phyloP scores from a whole-genome alignment of 176 grass and related monocot genomes.

The Stipa capillata region DNA sequence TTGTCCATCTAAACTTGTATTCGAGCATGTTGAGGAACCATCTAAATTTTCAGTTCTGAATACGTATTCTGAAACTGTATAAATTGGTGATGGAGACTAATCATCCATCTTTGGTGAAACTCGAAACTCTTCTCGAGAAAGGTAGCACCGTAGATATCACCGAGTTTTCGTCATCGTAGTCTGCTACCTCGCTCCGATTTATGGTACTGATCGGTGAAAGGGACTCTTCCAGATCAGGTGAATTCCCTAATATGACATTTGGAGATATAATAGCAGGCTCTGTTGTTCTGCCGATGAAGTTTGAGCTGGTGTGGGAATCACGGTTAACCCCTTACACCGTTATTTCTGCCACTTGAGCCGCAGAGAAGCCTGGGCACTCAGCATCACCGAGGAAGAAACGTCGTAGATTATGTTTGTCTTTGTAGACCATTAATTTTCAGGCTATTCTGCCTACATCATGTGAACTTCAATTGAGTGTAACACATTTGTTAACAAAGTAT shows the following conservation, averaged over 20 bases:
- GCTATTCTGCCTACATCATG: too few relatives aligned
- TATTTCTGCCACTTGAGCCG: neutral
- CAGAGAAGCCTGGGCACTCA: neutral
- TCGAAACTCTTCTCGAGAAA: neutral
- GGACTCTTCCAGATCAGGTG: neutral
- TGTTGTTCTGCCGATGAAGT: neutral
- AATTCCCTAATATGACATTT: neutral
- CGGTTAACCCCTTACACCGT: slow-evolving; percentile 10
- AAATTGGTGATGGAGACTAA: neutral
- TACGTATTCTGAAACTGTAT: neutral
- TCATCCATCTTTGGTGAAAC: neutral
- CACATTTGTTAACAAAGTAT: too few relatives aligned
- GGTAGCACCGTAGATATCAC: neutral
- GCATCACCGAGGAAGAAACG: neutral
- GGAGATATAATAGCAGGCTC: slow-evolving; percentile 7
- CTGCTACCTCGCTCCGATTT: neutral
- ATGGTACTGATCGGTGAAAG: neutral
- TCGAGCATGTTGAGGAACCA: neutral
- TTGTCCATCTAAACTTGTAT: neutral
- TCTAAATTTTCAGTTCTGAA: neutral
- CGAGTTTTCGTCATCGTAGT: neutral
- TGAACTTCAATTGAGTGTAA: too few relatives aligned
- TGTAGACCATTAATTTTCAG: too few relatives aligned
- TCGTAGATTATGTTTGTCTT: neutral
- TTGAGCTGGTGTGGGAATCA: slow-evolving; percentile 9